Base-by-base conservation (phyloP, 1,139 yeast genomes). In the Yamadazyma atlantica region DNA sequence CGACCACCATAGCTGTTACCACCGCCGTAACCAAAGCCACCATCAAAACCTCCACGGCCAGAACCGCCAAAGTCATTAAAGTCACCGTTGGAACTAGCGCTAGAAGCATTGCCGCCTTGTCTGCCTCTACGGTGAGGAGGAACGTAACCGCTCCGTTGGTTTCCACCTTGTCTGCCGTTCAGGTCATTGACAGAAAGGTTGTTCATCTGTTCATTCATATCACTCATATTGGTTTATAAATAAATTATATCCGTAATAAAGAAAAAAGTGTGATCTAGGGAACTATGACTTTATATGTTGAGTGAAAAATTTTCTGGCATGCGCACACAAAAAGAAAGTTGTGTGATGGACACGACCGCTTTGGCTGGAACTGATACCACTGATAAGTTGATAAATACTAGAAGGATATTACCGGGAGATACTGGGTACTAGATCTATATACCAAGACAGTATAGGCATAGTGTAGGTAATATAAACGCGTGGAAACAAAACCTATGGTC, bases 101-200 rank as follows among this genome's bases (percentile, higher is more conserved):
- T 16, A 17, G 33, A 22, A 14, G 38, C 32, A 12, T 42, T 49
- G 23, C 50, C 50, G 24, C 48, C 50, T 31, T 58, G 56, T 48
- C 66, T 59, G 48, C 62, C 59, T 46, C 83, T 73, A 51, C 78
- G 70, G 62, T 81, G 88, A 46, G 90, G 90, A 44, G 90, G 90
- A 27, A 82, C 85, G 62, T 83, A 83, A 40, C 63, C 66, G 13
- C 51, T 28, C 15, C 30, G 30, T 16, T 28, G 30, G 21, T 28
- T 28, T 10, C 30, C 30, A 16, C 30, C 30, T 28, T 16, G 21
- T 14, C 12, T 15, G 17, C 21, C 30, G 9, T 16, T 11, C 16
- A 9, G 16, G 19, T 57, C 67, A 43, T 55, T 56, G 38, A 69
- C 69, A 36, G 70, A 66, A 46, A 69, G 71, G 53, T 68, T 64